Percentiles rank a stretch among this genome's conserved stretches.
Conservation (phyloP, 139 green algal species). For the Chlamydomonas urium region DNA sequence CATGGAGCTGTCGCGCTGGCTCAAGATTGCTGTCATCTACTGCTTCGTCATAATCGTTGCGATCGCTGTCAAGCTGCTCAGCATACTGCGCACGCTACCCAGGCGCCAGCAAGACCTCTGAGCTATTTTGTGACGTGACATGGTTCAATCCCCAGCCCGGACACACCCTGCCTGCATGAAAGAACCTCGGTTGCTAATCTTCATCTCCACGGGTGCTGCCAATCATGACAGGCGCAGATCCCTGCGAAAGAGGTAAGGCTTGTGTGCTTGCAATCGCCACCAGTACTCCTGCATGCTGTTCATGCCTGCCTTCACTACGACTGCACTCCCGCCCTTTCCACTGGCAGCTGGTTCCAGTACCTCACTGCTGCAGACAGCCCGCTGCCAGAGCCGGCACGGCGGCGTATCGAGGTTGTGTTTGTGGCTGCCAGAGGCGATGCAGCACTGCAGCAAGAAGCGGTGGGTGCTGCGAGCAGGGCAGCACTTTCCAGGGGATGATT, state of each 20-base stretch:
- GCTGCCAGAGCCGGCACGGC: background rate
- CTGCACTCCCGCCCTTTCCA: background rate
- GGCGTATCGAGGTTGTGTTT: background rate
- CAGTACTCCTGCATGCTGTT: background rate
- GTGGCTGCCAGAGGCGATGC: background rate
- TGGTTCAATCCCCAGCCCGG: too few relatives aligned
- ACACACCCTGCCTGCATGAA: too few relatives aligned
- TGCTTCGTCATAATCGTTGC: too few relatives aligned
- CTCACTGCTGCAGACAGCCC: background rate
- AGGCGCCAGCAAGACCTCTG: too few relatives aligned
- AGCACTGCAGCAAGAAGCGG: background rate
- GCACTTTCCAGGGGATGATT: background rate
- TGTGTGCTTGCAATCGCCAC: background rate
- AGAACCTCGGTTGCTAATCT: too few relatives aligned
- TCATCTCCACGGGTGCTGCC: slow-evolving; percentile 3
- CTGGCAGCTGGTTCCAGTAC: slow-evolving; percentile 16
- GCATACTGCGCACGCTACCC: too few relatives aligned
- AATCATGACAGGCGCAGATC: background rate
- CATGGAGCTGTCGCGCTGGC: too few relatives aligned
- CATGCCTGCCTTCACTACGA: background rate
- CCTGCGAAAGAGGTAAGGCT: background rate
- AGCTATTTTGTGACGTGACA: too few relatives aligned
- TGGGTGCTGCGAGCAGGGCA: background rate
- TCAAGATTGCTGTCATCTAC: too few relatives aligned
- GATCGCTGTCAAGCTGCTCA: too few relatives aligned